phyloP scores from a whole-genome alignment of 1,139 yeast species.

The Pichia sorboxylosa region DNA sequence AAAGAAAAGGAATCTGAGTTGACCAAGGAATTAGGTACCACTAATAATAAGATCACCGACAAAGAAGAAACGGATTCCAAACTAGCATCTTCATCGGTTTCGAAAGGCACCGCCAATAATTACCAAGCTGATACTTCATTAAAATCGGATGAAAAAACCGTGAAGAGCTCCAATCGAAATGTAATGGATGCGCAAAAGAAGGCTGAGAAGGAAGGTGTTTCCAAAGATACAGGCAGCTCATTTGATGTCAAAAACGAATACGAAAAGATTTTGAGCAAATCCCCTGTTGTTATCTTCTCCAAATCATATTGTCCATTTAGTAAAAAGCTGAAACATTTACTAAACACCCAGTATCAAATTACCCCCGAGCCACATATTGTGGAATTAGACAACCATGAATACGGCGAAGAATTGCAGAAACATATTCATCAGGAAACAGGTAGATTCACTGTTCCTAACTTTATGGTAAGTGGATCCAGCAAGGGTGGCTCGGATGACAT shows the following conservation, averaged over 20 bases:
- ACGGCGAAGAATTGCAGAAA: conserved; percentile 51
- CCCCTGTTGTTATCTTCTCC: conserved; percentile 66
- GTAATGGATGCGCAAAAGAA: conserved; percentile 9
- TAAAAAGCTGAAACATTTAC: conserved; percentile 52
- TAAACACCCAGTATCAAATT: conserved; percentile 53
- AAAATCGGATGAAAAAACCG: conserved; percentile 4
- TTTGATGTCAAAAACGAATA: conserved; percentile 8
- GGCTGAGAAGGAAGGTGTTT: conserved; percentile 6
- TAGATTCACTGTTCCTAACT: conserved; percentile 62
- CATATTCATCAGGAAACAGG: conserved; percentile 47
- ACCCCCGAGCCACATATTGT: conserved; percentile 63
- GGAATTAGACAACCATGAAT: conserved; percentile 70
- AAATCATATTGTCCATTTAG: conserved; percentile 72
- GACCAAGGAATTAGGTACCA: not conserved
- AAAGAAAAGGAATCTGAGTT: not conserved
- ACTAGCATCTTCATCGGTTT: not conserved
- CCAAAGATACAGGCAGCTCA: conserved; percentile 6
- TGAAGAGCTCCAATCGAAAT: conserved; percentile 1
- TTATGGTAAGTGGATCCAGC: conserved; percentile 50
- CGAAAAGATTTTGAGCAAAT: conserved; percentile 29
- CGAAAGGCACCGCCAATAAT: conserved; percentile 2
- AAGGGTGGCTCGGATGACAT: conserved; percentile 80
- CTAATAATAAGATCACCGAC: not conserved
- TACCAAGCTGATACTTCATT: conserved; percentile 5
- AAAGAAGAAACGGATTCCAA: not conserved